These are phyloP conservation scores for Arthrinium puccinioides DNA, from an alignment of 2,329 filamentous ascomycete genomes.

Conservation along the genomic window DNA sequence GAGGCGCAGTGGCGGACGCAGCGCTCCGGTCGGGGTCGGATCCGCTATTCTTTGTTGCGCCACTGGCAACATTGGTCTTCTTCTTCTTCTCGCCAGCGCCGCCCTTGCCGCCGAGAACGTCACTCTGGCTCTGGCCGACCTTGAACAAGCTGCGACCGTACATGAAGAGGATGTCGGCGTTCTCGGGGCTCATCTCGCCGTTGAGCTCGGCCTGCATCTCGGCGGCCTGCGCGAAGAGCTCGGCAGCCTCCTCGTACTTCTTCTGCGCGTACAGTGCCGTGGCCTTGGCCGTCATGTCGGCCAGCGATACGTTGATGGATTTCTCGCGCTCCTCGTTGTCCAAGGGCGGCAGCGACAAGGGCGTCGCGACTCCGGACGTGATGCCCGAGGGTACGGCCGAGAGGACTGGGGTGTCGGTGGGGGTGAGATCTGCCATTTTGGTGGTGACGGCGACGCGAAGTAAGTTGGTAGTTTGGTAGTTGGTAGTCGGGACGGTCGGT, in stretches of 20 bases:
- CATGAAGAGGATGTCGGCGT: conserved; percentile 88
- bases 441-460: too few relatives aligned
- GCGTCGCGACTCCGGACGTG: conserved; percentile 18
- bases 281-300: conserved; percentile 73
- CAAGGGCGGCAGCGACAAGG: conserved; percentile 23
- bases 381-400: conserved; percentile 20
- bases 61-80: conserved; percentile 29
- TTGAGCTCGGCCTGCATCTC: conserved; percentile 87
- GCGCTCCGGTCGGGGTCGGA: conserved; percentile 29
- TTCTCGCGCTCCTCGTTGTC: conserved; percentile 36
- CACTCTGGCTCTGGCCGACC: conserved; percentile 87
- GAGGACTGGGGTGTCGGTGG: conserved; percentile 20
- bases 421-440: conserved; percentile 22
- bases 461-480: too few relatives aligned
- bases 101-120: conserved; percentile 82
- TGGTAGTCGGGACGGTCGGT: too few relatives aligned
- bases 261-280: conserved; percentile 82
- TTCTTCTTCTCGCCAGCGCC: conserved; percentile 49
- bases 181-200: conserved; percentile 83
- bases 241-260: conserved; percentile 78
- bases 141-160: conserved; percentile 94
- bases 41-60: conserved; percentile 30
- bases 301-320: conserved; percentile 57
- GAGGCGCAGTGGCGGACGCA: conserved; percentile 22
- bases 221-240: conserved; percentile 81